Percentiles rank a stretch among this genome's conserved stretches.
phyloP scores from a whole-genome alignment of 2,329 filamentous ascomycete genomes.

The Metarhizium guizhouense region DNA sequence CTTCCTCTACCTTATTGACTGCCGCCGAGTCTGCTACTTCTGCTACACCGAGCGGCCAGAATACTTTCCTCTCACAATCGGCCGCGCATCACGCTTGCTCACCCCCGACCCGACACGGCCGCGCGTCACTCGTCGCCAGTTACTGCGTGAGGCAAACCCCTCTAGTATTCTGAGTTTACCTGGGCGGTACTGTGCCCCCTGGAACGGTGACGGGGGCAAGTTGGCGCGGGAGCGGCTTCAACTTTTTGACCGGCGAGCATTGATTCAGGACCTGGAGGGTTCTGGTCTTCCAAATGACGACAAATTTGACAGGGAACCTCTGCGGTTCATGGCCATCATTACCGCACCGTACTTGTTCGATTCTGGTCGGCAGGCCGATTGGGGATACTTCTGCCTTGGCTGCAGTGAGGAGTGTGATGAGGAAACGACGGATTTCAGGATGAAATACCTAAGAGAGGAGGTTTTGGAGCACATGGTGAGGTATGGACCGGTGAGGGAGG shows the following conservation, averaged over 20 bases:
- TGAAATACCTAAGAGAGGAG: too few species aligned
- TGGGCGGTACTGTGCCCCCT: too few species aligned
- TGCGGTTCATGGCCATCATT: conserved; percentile 9
- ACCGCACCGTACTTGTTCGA: conserved; percentile 8
- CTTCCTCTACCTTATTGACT: conserved; percentile 1
- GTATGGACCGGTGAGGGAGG: too few species aligned
- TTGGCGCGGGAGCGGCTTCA: conserved; percentile 1
- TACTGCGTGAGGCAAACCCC: too few species aligned
- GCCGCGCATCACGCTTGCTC: background rate
- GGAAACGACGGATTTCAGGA: too few species aligned
- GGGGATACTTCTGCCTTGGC: conserved; percentile 8
- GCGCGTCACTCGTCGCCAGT: too few species aligned
- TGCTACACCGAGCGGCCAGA: background rate
- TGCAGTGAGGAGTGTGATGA: background rate
- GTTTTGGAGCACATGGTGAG: too few species aligned
- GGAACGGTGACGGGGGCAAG: conserved; percentile 8
- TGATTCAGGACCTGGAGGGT: conserved; percentile 20
- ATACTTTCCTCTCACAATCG: background rate
- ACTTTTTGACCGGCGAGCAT: conserved; percentile 7
- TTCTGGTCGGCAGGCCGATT: conserved; percentile 6
- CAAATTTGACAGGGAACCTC: conserved; percentile 4
- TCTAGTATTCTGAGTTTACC: too few species aligned
- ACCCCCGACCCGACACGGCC: too few species aligned
- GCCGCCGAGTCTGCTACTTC: conserved; percentile 1
- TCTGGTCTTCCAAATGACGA: background rate